Evolutionary conservation across 2,329 filamentous ascomycete genomes (phyloP).

Genomic region (Aspergillus ruber): DNA sequence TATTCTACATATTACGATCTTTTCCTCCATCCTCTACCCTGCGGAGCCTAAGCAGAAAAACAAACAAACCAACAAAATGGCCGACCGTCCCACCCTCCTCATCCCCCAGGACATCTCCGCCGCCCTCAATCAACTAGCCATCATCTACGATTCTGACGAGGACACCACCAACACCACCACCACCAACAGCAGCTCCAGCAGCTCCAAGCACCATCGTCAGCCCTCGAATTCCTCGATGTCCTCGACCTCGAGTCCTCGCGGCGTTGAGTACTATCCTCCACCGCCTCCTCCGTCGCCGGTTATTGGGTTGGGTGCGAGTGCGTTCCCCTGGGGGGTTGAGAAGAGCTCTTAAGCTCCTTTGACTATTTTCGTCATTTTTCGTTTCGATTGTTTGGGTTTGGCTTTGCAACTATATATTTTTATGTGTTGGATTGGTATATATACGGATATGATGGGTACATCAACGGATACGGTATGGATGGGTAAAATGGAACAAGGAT

Average conservation of each 20-base stretch:
- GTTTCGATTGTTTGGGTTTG: not conserved
- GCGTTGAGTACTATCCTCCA: slow-evolving; percentile 17
- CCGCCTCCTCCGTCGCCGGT: slow-evolving; percentile 28
- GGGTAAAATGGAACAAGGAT: not conserved
- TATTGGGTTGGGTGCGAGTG: slow-evolving; percentile 8
- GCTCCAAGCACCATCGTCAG: slow-evolving; percentile 15
- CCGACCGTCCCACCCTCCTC: slow-evolving; percentile 17
- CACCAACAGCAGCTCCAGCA: not conserved
- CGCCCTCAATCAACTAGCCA: slow-evolving; percentile 20
- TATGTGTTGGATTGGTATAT: too few relatives aligned
- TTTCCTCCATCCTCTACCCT: not conserved
- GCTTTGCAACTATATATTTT: not conserved
- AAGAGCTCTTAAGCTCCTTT: not conserved
- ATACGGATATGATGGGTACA: not conserved
- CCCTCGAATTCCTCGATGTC: not conserved
- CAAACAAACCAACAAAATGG: not conserved
- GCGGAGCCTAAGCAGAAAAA: too few relatives aligned
- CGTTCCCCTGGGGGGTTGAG: slow-evolving; percentile 4
- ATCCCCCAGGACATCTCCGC: slow-evolving; percentile 33
- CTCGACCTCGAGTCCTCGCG: not conserved
- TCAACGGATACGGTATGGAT: not conserved
- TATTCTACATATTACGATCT: not conserved
- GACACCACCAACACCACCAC: not conserved
- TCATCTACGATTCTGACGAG: not conserved
- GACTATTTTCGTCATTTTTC: not conserved